Base-by-base conservation (phyloP, 208 protist species). In the Trypanosoma cruzi region DNA sequence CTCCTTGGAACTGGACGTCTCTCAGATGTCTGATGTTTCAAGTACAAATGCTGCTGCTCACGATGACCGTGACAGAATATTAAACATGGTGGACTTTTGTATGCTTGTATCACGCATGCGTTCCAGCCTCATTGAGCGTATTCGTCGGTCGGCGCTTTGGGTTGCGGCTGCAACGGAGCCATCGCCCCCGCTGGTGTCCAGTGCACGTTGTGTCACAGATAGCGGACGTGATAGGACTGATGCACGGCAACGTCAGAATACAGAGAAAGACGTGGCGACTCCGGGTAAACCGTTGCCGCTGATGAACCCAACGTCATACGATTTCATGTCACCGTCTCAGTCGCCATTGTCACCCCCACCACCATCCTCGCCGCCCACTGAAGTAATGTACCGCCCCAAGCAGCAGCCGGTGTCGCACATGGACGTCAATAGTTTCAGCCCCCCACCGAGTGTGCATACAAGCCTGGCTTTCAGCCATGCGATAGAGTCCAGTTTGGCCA, bases 101-200 rank as follows among this genome's bases (percentile, higher is more conserved):
- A 73, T 92, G 24, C 56, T 92, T 14, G 77, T 92, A 29, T 87
- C 86, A 14, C 86, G 86, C 14, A 78, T 92, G 59, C 78, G 80
- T 0, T 80, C 84, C 4, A 56, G 44, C 4, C 37, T 82, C 26
- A 92, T 92, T 53, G 76, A 79, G n/a, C 81, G 71, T 22, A 81
- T 92, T 48, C 79, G 76, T 22, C 53, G 68, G n/a, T 36, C 66
- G 20, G 53, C 58, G 8, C 48, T 68, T 50, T 73, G 67, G 67
- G 0, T 40, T 40, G 18, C 72, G 24, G 49, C 2, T 44, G 37
- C 32, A 48, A 20, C 31, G 18, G 32, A 26, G 52, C n/a, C 31
- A 26, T 40, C 32, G 29, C 46, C 40, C 10, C 60, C 60, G 20
- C 46, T 22, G 6, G 46, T 65, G 8, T 10, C 54, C 7, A 8